Percentiles rank a stretch among this genome's conserved stretches.
phyloP scores from a whole-genome alignment of 352 stramenopile species.

The Pythium myriotylum region DNA sequence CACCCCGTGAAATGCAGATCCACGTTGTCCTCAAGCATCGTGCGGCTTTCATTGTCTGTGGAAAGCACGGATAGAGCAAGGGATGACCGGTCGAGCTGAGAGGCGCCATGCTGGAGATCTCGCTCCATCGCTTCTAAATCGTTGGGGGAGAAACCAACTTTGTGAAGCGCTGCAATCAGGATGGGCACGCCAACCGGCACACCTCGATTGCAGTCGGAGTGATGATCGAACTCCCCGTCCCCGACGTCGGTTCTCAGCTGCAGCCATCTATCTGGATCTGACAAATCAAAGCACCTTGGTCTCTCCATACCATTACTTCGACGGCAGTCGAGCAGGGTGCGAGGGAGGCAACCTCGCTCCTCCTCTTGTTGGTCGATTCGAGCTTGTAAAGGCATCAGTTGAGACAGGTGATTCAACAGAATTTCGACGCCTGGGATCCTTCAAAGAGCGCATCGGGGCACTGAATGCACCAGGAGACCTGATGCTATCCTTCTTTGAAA shows the following conservation, averaged over 20 bases:
- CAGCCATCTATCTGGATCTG: too few species aligned
- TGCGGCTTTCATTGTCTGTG: slow-evolving; percentile 9
- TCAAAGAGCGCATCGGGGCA: slow-evolving; percentile 10
- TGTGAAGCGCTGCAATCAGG: neutral
- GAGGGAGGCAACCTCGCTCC: too few species aligned
- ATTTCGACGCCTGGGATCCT: slow-evolving; percentile 10
- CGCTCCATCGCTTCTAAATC: slow-evolving; percentile 23
- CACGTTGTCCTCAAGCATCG: neutral
- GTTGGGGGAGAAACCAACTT: neutral
- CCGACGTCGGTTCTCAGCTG: too few species aligned
- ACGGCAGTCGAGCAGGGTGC: too few species aligned
- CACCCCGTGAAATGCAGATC: neutral
- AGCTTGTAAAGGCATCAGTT: neutral
- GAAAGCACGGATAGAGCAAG: slow-evolving; percentile 16
- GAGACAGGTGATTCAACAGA: neutral
- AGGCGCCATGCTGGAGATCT: slow-evolving; percentile 19
- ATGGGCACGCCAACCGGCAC: too few species aligned
- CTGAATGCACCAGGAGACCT: slow-evolving; percentile 5
- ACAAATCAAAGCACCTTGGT: too few species aligned
- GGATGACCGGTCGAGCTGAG: slow-evolving; percentile 14
- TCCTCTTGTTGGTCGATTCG: neutral
- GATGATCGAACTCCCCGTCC: too few species aligned
- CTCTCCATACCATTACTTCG: too few species aligned
- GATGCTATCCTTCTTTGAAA: neutral
- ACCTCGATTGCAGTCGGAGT: neutral